A percentile compares a stretch with the other conserved stretches of the same genome.
Evolutionary conservation across 371 early-diverging fungal species (phyloP).

Genomic region (Lichtheimia ornata): DNA sequence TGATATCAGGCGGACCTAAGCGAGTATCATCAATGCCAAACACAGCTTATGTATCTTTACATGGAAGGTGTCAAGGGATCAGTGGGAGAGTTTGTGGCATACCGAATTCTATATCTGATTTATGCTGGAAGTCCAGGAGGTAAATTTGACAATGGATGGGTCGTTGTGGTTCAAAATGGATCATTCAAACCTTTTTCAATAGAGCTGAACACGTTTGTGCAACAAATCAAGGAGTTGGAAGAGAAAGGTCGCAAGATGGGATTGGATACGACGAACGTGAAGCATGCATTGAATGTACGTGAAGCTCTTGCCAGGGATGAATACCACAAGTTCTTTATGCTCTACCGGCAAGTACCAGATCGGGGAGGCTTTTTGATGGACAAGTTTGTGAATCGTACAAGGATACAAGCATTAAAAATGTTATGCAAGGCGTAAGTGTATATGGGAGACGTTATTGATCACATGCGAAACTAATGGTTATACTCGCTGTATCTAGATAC

Average conservation of each 20-base stretch:
- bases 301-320: slow-evolving; percentile 75
- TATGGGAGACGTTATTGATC: not conserved
- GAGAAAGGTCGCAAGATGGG: slow-evolving; percentile 45
- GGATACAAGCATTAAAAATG: slow-evolving; percentile 67
- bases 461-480: not conserved
- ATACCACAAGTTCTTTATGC: slow-evolving; percentile 79
- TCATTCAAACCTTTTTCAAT: not conserved
- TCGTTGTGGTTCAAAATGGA: not conserved
- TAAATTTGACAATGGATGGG: slow-evolving; percentile 22
- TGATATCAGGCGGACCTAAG: slow-evolving; percentile 80
- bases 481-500: slow-evolving; percentile 32
- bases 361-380: slow-evolving; percentile 87
- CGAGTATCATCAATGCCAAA: slow-evolving; percentile 97
- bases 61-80: slow-evolving; percentile 64
- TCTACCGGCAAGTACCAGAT: slow-evolving; percentile 81
- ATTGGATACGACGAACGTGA: slow-evolving; percentile 44
- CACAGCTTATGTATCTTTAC: slow-evolving; percentile 87
- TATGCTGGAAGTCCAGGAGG: slow-evolving; percentile 86
- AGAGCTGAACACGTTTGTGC: not conserved
- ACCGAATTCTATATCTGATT: slow-evolving; percentile 87
- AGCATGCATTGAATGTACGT: slow-evolving; percentile 85
- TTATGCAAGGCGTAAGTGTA: slow-evolving; percentile 70
- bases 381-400: slow-evolving; percentile 84
- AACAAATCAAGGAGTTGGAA: not conserved
- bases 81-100: slow-evolving; percentile 87